Conservation (phyloP, 108 stramenopile species). For the Mediolabrus comicus region DNA sequence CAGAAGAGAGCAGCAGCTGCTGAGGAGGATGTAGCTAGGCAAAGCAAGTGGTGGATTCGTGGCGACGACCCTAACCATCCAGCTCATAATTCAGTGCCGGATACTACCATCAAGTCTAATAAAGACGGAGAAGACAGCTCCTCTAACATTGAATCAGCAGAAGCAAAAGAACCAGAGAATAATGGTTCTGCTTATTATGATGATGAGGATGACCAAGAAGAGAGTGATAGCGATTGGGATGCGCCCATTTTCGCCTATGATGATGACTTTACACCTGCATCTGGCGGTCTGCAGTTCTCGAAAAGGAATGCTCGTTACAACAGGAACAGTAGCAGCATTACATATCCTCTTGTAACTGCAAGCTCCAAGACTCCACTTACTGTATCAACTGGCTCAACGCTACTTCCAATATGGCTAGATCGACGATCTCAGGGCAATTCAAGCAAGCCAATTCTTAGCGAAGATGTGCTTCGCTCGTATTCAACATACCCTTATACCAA, state of each 20-base stretch:
- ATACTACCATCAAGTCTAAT: background rate
- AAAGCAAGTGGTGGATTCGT: conserved; percentile 42
- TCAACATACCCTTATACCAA: background rate
- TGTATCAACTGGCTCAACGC: background rate
- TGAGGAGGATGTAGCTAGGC: conserved; percentile 20
- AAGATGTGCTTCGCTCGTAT: conserved; percentile 6
- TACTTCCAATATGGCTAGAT: background rate
- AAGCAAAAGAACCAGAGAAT: background rate
- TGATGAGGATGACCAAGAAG: conserved; percentile 4
- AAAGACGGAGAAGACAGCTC: background rate
- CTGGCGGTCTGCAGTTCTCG: background rate
- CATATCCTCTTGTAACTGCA: too few relatives aligned
- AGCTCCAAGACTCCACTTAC: background rate
- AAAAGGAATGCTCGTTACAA: background rate
- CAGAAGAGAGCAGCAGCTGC: conserved; percentile 13
- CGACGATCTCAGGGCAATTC: background rate
- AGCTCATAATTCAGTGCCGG: conserved; percentile 2
- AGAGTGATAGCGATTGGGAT: conserved; percentile 2
- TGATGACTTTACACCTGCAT: conserved; percentile 18
- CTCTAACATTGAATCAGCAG: background rate
- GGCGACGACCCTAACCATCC: conserved; percentile 39
- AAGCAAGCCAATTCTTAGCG: background rate
- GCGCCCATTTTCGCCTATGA: conserved; percentile 34
- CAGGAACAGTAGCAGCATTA: background rate
- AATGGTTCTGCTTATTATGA: background rate